These are phyloP conservation scores for Xylariaceae sp. DNA, from an alignment of 2,329 filamentous ascomycete genomes.

Conservation along the genomic window DNA sequence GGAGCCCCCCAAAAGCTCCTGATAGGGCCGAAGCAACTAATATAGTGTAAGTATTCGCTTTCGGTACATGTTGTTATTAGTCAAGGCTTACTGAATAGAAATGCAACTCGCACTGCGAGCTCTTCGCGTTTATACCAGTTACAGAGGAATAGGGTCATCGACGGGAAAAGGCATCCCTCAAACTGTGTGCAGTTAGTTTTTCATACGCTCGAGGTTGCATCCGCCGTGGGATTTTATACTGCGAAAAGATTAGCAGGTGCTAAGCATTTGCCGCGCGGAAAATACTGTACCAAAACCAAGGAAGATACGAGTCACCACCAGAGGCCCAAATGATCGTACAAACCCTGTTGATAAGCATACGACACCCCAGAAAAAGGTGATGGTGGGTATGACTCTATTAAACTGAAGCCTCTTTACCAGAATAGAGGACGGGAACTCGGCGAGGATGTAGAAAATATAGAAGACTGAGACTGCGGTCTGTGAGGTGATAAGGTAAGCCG, in stretches of 20 bases:
- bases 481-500: background rate
- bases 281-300: slow-evolving; percentile 14
- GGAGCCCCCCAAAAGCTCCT: slow-evolving; percentile 23
- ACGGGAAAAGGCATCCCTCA: slow-evolving; percentile 28
- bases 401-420: slow-evolving; percentile 19
- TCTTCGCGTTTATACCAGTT: slow-evolving; percentile 29
- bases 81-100: slow-evolving; percentile 19
- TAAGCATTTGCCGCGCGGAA: too few relatives aligned
- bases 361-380: slow-evolving; percentile 22
- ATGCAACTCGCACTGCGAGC: slow-evolving; percentile 21
- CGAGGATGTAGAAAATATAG: slow-evolving; percentile 23
- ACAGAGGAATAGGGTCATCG: slow-evolving; percentile 22
- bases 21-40: slow-evolving; percentile 22
- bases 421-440: slow-evolving; percentile 20
- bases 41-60: background rate
- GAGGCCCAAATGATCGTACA: slow-evolving; percentile 19
- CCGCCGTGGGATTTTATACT: too few relatives aligned
- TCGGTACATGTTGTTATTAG: background rate
- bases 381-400: slow-evolving; percentile 18
- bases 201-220: too few relatives aligned
- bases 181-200: slow-evolving; percentile 2
- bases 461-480: slow-evolving; percentile 22
- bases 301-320: slow-evolving; percentile 22
- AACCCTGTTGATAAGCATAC: slow-evolving; percentile 24
- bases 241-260: too few relatives aligned